Evolutionary conservation across 495 filamentous ascomycete genomes (phyloP).

Genomic region (Friedmanniomyces simplex): DNA sequence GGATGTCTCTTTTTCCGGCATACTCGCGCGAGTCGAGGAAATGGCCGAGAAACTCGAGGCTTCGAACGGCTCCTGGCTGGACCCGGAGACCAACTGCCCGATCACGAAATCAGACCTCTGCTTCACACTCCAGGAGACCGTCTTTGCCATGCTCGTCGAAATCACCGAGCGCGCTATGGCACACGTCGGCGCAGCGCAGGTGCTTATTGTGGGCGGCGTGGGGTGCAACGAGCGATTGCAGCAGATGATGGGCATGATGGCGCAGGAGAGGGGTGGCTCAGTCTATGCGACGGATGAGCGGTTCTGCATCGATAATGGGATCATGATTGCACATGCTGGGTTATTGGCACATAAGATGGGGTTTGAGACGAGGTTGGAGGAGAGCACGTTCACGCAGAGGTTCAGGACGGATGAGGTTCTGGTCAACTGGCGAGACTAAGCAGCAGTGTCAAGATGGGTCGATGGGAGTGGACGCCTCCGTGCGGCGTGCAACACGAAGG

Average conservation of each 20-base stretch:
- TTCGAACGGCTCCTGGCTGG: conserved; percentile 19
- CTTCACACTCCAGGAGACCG: conserved; percentile 89
- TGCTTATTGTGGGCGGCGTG: conserved; percentile 93
- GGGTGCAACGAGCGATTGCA: conserved; percentile 94
- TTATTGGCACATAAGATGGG: conserved; percentile 73
- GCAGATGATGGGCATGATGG: conserved; percentile 98
- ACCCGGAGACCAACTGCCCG: conserved; percentile 33
- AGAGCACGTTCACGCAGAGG: conserved; percentile 83
- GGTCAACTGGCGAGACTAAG: conserved; percentile 78
- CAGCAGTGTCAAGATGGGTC: too few species aligned
- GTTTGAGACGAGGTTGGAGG: conserved; percentile 61
- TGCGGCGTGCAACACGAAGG: too few species aligned
- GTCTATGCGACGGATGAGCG: conserved; percentile 93
- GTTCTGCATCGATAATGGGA: conserved; percentile 98
- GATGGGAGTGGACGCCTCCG: too few species aligned
- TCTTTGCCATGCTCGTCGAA: conserved; percentile 94
- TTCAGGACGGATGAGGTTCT: conserved; percentile 93
- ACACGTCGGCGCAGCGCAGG: conserved; percentile 81
- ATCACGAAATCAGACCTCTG: conserved; percentile 82
- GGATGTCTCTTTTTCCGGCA: conserved; percentile 92
- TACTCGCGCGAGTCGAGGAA: conserved; percentile 69
- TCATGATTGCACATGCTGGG: conserved; percentile 98
- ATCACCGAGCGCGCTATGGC: conserved; percentile 98
- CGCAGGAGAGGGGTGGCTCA: conserved; percentile 74
- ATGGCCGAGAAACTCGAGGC: conserved; percentile 43